Evolutionary conservation across 768 basidiomycete species (phyloP), one percentile per base, ranked within the genome.

Genomic region (Phlebiopsis flavidoalba): DNA sequence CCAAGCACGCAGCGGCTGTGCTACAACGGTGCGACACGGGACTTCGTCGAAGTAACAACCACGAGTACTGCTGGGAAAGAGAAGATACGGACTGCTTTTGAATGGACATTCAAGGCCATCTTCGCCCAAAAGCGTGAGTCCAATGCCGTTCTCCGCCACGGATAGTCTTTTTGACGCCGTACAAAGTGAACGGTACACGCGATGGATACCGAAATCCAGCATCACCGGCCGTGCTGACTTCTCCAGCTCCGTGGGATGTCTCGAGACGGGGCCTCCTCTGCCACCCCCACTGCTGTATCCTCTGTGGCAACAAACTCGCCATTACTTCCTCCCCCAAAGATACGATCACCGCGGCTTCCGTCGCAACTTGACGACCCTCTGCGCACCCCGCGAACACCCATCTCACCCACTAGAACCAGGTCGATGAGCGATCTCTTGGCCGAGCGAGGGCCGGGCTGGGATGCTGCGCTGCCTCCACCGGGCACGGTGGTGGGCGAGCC

Each of bases 81-180:
- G 46, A 91, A 88, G 75, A 89, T 95, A 76, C 83, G 85, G 57
- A 80, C 80, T 51, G 82, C 83, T 0, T 91, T 95, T 69, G 82
- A 84, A 45, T 94, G 83, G 77, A 70, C 94, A n/a, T 70, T 93
- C 60, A 61, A 54, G 49, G 58, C 63, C 5, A 57, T 60, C 22
- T 14, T 60, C 40, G 35, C 26, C 6, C 45, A 60, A 35, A 60
- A 60, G 81, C 68, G 82, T 85, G 5, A 82, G 90, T 50, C 10
- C 4, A 26, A n/a, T 59, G 15, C 26, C 26, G 26, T 31, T 31
- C 26, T 31, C 26, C 26, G 26, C 26, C 26, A 50, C 1, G 8
- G 12, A 48, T 26, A 55, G 26, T 19, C 6, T 15, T 15, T 22
- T 40, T 57, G 21, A 53, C 11, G 21, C 15, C 14, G 15, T 21